Conservation (phyloP, 108 stramenopile genomes). For the Parmales sp. region DNA sequence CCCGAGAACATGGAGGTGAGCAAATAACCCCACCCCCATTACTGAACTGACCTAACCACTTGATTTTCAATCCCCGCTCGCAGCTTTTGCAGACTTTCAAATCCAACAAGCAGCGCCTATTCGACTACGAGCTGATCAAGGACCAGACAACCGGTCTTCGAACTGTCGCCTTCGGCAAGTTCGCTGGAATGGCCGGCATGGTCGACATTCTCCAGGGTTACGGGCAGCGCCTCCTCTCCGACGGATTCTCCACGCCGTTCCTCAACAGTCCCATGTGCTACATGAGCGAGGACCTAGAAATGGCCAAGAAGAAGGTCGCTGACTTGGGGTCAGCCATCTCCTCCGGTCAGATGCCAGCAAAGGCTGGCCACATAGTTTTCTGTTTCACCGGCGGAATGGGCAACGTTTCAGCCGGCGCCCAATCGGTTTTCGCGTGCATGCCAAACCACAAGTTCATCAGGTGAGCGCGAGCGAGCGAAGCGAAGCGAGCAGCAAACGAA, state of each 20-base stretch:
- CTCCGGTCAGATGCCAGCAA: conserved; percentile 38
- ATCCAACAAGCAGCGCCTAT: conserved; percentile 50
- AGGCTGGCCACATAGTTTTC: conserved; percentile 52
- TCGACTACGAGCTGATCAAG: conserved; percentile 72
- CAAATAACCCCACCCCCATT: no score
- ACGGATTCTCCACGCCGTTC: conserved; percentile 58
- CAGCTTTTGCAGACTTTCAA: conserved; percentile 42
- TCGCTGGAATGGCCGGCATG: conserved; percentile 75
- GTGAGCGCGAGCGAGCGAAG: no score
- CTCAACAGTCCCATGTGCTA: conserved; percentile 52
- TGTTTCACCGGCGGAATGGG: conserved; percentile 58
- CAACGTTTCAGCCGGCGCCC: conserved; percentile 61
- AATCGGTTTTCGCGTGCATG: conserved; percentile 57
- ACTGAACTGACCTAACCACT: no score
- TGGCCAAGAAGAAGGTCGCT: conserved; percentile 35
- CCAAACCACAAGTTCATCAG: conserved; percentile 63
- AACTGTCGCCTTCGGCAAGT: conserved; percentile 78
- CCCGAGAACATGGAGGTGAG: conserved; percentile 59
- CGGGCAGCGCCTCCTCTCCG: conserved; percentile 57
- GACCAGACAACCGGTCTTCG: no score
- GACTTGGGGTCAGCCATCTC: conserved; percentile 40
- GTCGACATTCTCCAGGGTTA: conserved; percentile 63
- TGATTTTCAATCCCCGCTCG: neutral
- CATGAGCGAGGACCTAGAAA: conserved; percentile 51
- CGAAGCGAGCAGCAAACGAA: no score